Percentiles rank a stretch among this genome's conserved stretches.
Conservation (phyloP, 371 early-diverging fungal genomes). For the Basidiobolus heterosporus region DNA sequence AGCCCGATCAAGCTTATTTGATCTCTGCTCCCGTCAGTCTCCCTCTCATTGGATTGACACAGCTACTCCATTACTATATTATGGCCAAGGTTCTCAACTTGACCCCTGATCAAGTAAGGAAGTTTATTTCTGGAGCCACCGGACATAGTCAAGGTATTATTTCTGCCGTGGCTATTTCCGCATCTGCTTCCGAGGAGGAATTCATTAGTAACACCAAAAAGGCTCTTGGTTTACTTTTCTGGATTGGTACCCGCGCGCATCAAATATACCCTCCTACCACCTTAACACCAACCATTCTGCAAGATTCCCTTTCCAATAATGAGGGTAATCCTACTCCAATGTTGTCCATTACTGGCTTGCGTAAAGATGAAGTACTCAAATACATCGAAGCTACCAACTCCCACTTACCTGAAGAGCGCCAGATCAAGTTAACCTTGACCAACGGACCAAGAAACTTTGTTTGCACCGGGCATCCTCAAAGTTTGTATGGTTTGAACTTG, state of each 20-base stretch:
- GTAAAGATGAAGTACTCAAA: slow-evolving; percentile 51
- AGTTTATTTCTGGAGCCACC: slow-evolving; percentile 56
- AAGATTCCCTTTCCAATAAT: slow-evolving; percentile 73
- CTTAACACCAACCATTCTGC: slow-evolving; percentile 65
- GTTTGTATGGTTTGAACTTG: slow-evolving; percentile 74
- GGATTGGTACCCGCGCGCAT: slow-evolving; percentile 80
- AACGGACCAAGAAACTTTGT: slow-evolving; percentile 78
- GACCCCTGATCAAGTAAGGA: slow-evolving; percentile 26
- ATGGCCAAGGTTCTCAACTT: slow-evolving; percentile 41
- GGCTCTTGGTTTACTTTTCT: slow-evolving; percentile 76
- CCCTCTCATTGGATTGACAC: slow-evolving; percentile 82
- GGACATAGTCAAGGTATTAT: slow-evolving; percentile 92
- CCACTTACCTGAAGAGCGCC: slow-evolving; percentile 62
- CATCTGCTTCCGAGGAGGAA: slow-evolving; percentile 63
- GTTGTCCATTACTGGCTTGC: slow-evolving; percentile 68
- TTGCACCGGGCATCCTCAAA: slow-evolving; percentile 75
- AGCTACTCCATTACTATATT: slow-evolving; percentile 66
- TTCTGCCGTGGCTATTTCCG: slow-evolving; percentile 73
- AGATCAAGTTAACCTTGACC: slow-evolving; percentile 65
- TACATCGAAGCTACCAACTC: slow-evolving; percentile 74
- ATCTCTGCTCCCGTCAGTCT: slow-evolving; percentile 72
- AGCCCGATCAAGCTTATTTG: slow-evolving; percentile 70
- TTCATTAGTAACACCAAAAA: slow-evolving; percentile 67
- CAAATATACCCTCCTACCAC: slow-evolving; percentile 78
- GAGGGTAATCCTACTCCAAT: slow-evolving; percentile 91